phyloP scores from a whole-genome alignment of 164 flowering plant genomes.

The Vitis vinifera region ASM3070453v1 NC_081818.1:2789501-2790000 shows the following conservation, averaged over 20 bases:
- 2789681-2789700: neutral
- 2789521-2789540: neutral
- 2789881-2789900: conserved; percentile 45
- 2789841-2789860: conserved; percentile 55
- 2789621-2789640: neutral
- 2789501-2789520: neutral
- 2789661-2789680: neutral
- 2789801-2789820: conserved; percentile 45
- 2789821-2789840: conserved; percentile 59
- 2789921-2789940: no score
- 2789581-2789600: neutral
- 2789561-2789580: neutral
- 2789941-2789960: no score
- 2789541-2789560: neutral
- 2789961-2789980: no score
- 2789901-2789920: neutral
- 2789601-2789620: neutral
- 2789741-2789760: conserved; percentile 64
- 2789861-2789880: conserved; percentile 81
- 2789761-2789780: conserved; percentile 34
- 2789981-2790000: no score
- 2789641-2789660: neutral
- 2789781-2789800: conserved; percentile 45
- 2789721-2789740: conserved; percentile 61
- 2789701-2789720: conserved; percentile 48